Conservation (phyloP, 106 monocot genomes). For the Acorus calamus region DNA sequence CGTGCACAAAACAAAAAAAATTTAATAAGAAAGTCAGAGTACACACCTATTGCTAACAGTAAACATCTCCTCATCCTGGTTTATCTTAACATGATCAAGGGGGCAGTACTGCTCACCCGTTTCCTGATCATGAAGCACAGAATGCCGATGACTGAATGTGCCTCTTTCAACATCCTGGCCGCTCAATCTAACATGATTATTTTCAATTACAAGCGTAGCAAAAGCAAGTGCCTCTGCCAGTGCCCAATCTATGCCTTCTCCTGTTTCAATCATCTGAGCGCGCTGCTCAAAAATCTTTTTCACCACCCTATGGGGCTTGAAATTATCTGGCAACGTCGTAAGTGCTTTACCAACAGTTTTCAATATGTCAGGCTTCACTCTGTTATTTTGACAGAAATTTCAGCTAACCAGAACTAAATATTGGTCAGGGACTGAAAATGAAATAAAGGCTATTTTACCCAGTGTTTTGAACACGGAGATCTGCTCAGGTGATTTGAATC, state of each 20-base stretch:
- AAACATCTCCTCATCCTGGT: conserved; percentile 81
- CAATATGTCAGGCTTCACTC: conserved; percentile 85
- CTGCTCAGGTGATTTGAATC: conserved; percentile 96
- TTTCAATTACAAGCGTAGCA: conserved; percentile 87
- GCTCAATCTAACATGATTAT: conserved; percentile 91
- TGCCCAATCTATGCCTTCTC: conserved; percentile 96
- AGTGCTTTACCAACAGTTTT: conserved; percentile 85
- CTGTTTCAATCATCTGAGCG: conserved; percentile 74
- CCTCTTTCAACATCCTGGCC: conserved; percentile 99
- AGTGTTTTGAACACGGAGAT: conserved; percentile 88
- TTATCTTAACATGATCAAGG: conserved; percentile 63
- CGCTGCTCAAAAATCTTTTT: conserved; percentile 78
- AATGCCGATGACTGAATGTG: conserved; percentile 89
- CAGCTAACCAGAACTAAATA: background rate
- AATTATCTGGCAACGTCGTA: conserved; percentile 70
- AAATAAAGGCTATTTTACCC: conserved; percentile 32
- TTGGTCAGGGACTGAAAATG: background rate
- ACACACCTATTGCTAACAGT: conserved; percentile 94
- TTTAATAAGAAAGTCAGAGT: too few species aligned
- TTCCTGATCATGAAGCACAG: conserved; percentile 85
- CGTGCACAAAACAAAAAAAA: too few species aligned
- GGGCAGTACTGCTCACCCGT: conserved; percentile 69
- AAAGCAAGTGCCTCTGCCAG: conserved; percentile 91
- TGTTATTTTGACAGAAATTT: conserved; percentile 13
- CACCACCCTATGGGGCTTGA: conserved; percentile 70